Conservation (phyloP, 345 rosid genomes). For the Toxicodendron radicans region DNA sequence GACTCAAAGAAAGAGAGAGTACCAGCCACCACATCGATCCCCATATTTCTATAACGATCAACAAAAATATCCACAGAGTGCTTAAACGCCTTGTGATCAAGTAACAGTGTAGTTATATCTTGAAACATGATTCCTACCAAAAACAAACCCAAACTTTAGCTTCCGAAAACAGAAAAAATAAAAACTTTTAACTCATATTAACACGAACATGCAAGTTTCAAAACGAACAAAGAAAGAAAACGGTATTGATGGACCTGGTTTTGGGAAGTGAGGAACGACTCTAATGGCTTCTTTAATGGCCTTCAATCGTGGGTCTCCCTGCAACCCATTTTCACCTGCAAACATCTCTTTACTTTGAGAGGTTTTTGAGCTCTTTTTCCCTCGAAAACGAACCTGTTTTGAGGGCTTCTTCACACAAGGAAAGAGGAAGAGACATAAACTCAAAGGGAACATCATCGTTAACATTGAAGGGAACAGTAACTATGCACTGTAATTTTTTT, state of each 20-base stretch:
- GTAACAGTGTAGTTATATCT: slow-evolving; percentile 75
- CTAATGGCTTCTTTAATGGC: slow-evolving; percentile 36
- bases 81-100: slow-evolving; percentile 76
- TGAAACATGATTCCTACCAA: slow-evolving; percentile 80
- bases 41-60: slow-evolving; percentile 73
- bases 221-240: neutral
- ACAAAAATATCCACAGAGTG: slow-evolving; percentile 75
- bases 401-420: too few species aligned
- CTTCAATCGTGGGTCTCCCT: slow-evolving; percentile 34
- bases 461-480: too few species aligned
- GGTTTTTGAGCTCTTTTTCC: neutral
- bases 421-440: neutral
- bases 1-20: slow-evolving; percentile 6
- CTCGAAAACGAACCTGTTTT: too few species aligned
- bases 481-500: too few species aligned
- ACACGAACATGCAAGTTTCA: neutral
- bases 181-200: neutral
- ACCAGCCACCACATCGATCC: slow-evolving; percentile 82
- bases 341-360: slow-evolving; percentile 17
- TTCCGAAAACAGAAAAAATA: neutral
- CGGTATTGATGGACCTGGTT: slow-evolving; percentile 21
- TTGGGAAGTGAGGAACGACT: slow-evolving; percentile 43
- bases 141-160: slow-evolving; percentile 7
- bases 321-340: slow-evolving; percentile 40
- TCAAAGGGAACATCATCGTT: too few species aligned